Percentiles rank a stretch among this genome's conserved stretches.
These are phyloP conservation scores for Salix exigua DNA, from an alignment of 345 rosid species.

Conservation along the genomic window DNA sequence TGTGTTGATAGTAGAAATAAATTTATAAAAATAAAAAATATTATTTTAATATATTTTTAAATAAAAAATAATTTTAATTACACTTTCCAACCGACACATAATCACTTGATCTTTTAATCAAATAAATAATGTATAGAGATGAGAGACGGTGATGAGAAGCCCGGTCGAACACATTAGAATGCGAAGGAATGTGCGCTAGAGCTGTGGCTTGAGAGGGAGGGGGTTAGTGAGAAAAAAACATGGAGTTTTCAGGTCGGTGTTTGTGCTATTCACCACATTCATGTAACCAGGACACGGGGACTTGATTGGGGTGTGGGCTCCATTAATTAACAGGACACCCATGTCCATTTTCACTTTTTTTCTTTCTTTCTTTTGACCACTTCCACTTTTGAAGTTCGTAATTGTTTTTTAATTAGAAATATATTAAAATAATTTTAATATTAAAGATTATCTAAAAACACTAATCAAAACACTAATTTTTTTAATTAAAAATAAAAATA, in stretches of 20 bases:
- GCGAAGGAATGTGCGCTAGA: conserved; percentile 25
- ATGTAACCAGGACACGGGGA: conserved; percentile 24
- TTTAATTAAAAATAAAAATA: too few species aligned
- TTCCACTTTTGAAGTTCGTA: not conserved
- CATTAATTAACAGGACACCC: not conserved
- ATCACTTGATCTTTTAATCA: not conserved
- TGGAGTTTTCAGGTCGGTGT: conserved; percentile 28
- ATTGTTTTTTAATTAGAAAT: too few species aligned
- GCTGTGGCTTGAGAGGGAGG: not conserved
- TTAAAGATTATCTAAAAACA: too few species aligned
- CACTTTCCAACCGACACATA: too few species aligned
- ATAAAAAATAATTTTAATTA: too few species aligned
- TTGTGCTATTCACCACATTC: conserved; percentile 23
- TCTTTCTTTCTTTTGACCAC: not conserved
- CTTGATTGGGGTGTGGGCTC: not conserved
- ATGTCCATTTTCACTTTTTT: not conserved
- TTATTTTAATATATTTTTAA: too few species aligned
- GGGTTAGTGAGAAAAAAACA: conserved; percentile 25
- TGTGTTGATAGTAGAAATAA: too few species aligned
- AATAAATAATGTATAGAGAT: not conserved
- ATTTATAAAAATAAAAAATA: too few species aligned
- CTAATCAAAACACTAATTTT: too few species aligned
- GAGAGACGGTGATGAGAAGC: conserved; percentile 11
- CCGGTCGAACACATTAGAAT: conserved; percentile 5
- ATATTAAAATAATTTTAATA: too few species aligned